Base-by-base conservation (phyloP, 2,329 filamentous ascomycete species). In the Sporothrix pseudoabietina region DNA sequence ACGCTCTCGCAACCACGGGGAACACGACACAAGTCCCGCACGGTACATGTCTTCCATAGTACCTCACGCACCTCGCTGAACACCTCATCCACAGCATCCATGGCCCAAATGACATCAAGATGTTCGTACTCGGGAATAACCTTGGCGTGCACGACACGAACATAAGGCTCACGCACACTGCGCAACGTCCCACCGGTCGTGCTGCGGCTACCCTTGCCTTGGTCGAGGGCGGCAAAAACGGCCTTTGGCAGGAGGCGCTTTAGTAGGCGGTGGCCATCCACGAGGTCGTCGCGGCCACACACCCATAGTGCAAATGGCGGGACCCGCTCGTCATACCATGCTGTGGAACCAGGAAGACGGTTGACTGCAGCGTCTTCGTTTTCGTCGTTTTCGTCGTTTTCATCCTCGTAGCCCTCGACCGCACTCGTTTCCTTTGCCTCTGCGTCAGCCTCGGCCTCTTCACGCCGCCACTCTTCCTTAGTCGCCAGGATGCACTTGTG, bases 91-190 rank as follows among this genome's bases (percentile, higher is more conserved):
- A 94, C 89, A 0, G 90, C 89, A 79, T 98, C 94, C 85, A 98
- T 93, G 0, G 94, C 94, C 95, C 95, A 98, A 52, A 98, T 89
- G 1, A 98, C 93, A 82, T 98, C 95, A 4, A 98, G 86, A 82
- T 98, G 95, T 82, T 98, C 95, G 80, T 97, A 97, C 65, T 91
- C 93, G 2, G 93, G 89, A 59, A 98, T 92, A 30, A 97, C 85
- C 79, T 93, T 97, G 75, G 88, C 87, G 82, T 97, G 92, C 4
- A 97, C 92, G 5, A 98, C 83, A 54, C 87, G 85, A 9, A 97
- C 93, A 78, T 93, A 86, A 1, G 95, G 95, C 81, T 98, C 95
- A 35, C 92, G 86, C 0, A 92, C 92, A 57, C 75, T 76, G 39
- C 71, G 71, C 30, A 16, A 52, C 2, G 14, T 10, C 9, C 59